Conservation (phyloP, 495 filamentous ascomycete species). For the Aspergillus hancockii region DNA sequence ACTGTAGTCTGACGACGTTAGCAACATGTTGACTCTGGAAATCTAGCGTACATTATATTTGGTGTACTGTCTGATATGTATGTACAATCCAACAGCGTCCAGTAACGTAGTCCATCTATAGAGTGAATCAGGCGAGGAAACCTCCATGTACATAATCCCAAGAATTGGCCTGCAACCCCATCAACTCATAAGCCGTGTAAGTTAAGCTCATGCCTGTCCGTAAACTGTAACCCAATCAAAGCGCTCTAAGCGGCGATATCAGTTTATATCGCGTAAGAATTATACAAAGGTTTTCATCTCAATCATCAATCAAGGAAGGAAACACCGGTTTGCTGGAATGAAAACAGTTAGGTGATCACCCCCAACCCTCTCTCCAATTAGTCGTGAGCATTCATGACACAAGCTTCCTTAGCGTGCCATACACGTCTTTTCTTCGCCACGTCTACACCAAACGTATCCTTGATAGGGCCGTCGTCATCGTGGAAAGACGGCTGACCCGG, state of each 20-base stretch:
- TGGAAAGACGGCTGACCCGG: constrained; percentile 22
- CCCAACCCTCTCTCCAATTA: constrained; percentile 12
- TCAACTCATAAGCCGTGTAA: constrained; percentile 5
- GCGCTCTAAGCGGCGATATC: background rate
- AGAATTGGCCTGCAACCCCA: constrained; percentile 6
- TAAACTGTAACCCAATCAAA: background rate
- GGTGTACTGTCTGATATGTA: constrained; percentile 7
- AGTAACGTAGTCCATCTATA: constrained; percentile 13
- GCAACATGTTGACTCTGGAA: background rate
- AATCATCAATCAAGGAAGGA: background rate
- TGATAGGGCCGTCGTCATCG: constrained; percentile 41
- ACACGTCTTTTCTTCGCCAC: constrained; percentile 65
- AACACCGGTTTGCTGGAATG: background rate
- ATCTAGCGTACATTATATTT: background rate
- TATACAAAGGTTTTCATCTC: background rate
- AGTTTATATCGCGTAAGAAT: background rate
- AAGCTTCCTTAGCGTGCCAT: constrained; percentile 70
- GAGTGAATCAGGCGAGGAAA: background rate
- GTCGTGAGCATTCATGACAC: constrained; percentile 57
- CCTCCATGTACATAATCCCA: constrained; percentile 9
- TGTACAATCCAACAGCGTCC: constrained; percentile 14
- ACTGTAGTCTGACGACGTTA: background rate
- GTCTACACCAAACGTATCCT: constrained; percentile 56
- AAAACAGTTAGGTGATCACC: background rate
- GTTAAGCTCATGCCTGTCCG: background rate